Evolutionary conservation across 1,284 basidiomycete genomes (phyloP), one percentile per base, ranked within the genome.

Genomic region (Trametes sp.): DNA sequence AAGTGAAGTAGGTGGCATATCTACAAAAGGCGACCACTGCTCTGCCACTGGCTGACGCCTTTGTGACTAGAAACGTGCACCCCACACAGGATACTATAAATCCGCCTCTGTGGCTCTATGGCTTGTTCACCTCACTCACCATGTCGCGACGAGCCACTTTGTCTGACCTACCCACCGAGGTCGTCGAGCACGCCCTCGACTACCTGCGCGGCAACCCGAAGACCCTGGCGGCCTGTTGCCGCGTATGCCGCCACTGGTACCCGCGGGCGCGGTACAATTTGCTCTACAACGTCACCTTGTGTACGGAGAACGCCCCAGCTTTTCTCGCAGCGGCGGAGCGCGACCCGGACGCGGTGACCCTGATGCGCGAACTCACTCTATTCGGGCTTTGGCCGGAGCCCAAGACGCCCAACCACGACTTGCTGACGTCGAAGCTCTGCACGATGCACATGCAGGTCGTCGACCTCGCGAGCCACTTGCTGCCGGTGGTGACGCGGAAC

Each of bases 121-220:
- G 19, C 38, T 24, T 33, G 28, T 23, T 19, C 19, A 21, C 48
- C 55, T 35, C 38, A 31, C 11, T 35, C 35, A 9, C 28, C 48
- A 31, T n/a, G 10, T 42, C 19, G 13, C 24, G 2, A 46, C 35
- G 49, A 14, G 21, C 19, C 26, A 52, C 49, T 21, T 53, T 58
- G 31, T 41, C 50, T 10, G 38, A 51, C 21, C 53, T 74, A 4
- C 72, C 72, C 14, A 33, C 51, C 13, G 72, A 73, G 49, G 50
- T 73, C 26, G 56, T 59, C 11, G 69, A 69, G 50, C 14, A 41
- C 21, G 67, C 71, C 53, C 61, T 74, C 50, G 71, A 72, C 62
- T 58, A 61, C 50, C 64, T 72, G 19, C 63, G 60, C 28, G 55
- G 52, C 45, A 64, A 70, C 54, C 19, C n/a, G 2, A 26, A 29